Base-by-base conservation (phyloP, 257 asterid species). In the Nicotiana sylvestris region DNA sequence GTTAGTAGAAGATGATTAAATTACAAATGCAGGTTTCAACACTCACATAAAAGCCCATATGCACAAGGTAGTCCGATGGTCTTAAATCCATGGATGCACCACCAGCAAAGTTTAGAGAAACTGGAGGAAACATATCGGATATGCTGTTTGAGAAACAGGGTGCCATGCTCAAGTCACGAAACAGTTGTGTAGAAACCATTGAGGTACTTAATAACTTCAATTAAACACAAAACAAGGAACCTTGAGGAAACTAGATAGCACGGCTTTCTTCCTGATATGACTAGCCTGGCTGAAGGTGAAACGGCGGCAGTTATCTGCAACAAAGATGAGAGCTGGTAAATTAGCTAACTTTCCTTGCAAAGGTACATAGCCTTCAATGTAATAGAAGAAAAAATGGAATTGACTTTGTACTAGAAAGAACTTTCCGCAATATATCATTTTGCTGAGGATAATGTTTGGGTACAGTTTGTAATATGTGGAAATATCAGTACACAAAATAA, bases 61-160 rank as follows among this genome's bases (percentile, higher is more conserved):
- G 91, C 66, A 89, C 80, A 69, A 95, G 95, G 90, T 95, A 95
- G 85, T 92, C 97, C 21, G 68, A 68, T 55, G 98, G 97, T 83
- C 90, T 89, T 82, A 93, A 58, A 76, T 69, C 53, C 93, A 94
- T 80, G 80, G 93, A 90, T 61, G 94, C 94, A 55, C 86, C 92
- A 30, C 95, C 93, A 67, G 92, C 94, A 80, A 94, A 94, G 89
- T 92, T 89, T 25, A 94, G 83, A 81, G 91, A 78, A 72, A 93
- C 91, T 4, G 82, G 80, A 62, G 97, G 98, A 78, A 94, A 94
- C 76, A 88, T 85, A 81, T 93, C 90, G 13, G 79, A 70, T 66
- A 90, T 85, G 86, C 97, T 94, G 95, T 79, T 82, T 83, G 9
- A 85, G 65, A 77, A 86, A 69, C 74, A 79, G 55, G 32, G 57